Evolutionary conservation across 805 yeast genomes (phyloP).

Genomic region (Kodamaea jinghongensis): DNA sequence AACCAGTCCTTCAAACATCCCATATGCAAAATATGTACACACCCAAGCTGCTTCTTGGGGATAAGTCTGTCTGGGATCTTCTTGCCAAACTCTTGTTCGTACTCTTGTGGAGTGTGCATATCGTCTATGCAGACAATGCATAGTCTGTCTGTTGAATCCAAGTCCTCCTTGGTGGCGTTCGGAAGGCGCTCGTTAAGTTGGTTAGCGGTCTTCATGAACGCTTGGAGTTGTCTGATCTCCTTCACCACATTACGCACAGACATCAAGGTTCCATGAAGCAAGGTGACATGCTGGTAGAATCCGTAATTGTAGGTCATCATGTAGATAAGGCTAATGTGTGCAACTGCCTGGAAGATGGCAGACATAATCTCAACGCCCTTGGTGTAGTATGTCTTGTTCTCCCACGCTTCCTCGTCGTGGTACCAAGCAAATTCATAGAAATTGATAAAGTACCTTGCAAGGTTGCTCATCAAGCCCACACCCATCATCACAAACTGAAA

Average conservation of each 20-base stretch:
- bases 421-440: constrained; percentile 52
- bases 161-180: constrained; percentile 61
- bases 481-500: constrained; percentile 70
- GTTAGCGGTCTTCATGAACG: constrained; percentile 53
- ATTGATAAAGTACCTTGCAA: constrained; percentile 49
- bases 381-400: constrained; percentile 57
- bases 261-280: constrained; percentile 45
- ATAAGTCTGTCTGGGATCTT: constrained; percentile 34
- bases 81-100: constrained; percentile 22
- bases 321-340: constrained; percentile 33
- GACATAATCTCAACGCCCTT: constrained; percentile 56
- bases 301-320: constrained; percentile 32
- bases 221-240: constrained; percentile 43
- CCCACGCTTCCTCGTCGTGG: constrained; percentile 49
- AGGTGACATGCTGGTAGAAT: constrained; percentile 33
- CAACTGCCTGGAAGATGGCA: constrained; percentile 34
- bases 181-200: constrained; percentile 62
- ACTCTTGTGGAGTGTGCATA: constrained; percentile 51
- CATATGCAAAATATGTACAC: constrained; percentile 86
- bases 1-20: constrained; percentile 93
- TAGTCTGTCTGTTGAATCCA: constrained; percentile 53
- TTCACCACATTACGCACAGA: constrained; percentile 28
- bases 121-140: constrained; percentile 94
- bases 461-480: constrained; percentile 48
- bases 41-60: constrained; percentile 69